Conservation (phyloP, 495 filamentous ascomycete genomes). For the Xylona heveae region DNA sequence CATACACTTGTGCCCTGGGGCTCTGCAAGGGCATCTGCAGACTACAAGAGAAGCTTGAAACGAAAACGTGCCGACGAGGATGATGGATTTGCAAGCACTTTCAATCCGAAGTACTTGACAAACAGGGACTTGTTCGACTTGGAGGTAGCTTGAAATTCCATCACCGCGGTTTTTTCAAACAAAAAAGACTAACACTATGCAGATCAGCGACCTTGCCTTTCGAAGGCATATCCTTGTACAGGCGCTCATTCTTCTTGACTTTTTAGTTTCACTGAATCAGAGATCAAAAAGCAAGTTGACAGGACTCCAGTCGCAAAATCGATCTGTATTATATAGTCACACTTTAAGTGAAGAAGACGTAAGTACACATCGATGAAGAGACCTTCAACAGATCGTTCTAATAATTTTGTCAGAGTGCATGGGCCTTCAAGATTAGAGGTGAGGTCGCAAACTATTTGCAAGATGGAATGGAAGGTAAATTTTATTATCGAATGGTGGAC, state of each 20-base stretch:
- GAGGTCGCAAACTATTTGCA: conserved; percentile 61
- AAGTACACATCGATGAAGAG: conserved; percentile 14
- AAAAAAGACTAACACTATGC: conserved; percentile 1
- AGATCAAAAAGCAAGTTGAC: conserved; percentile 58
- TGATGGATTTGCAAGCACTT: conserved; percentile 45
- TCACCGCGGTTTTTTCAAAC: not conserved
- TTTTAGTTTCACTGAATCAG: conserved; percentile 71
- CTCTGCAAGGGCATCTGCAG: conserved; percentile 32
- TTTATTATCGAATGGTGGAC: conserved; percentile 91
- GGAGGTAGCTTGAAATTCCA: conserved; percentile 33
- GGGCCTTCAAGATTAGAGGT: conserved; percentile 51
- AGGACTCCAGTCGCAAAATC: conserved; percentile 42
- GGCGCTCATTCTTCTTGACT: conserved; percentile 80
- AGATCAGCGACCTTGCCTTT: conserved; percentile 88
- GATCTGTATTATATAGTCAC: conserved; percentile 68
- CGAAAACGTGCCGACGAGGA: conserved; percentile 45
- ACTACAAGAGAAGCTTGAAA: conserved; percentile 41
- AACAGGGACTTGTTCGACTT: conserved; percentile 87
- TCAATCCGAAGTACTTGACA: conserved; percentile 94
- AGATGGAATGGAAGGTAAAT: conserved; percentile 57
- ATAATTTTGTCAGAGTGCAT: conserved; percentile 32
- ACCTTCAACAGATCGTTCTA: conserved; percentile 14
- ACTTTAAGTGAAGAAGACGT: conserved; percentile 64
- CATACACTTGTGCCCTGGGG: conserved; percentile 34
- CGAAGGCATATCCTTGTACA: conserved; percentile 85